These are phyloP conservation scores for Madurella mycetomatis DNA, from an alignment of 2,329 filamentous ascomycete genomes.

Conservation along the genomic window DNA sequence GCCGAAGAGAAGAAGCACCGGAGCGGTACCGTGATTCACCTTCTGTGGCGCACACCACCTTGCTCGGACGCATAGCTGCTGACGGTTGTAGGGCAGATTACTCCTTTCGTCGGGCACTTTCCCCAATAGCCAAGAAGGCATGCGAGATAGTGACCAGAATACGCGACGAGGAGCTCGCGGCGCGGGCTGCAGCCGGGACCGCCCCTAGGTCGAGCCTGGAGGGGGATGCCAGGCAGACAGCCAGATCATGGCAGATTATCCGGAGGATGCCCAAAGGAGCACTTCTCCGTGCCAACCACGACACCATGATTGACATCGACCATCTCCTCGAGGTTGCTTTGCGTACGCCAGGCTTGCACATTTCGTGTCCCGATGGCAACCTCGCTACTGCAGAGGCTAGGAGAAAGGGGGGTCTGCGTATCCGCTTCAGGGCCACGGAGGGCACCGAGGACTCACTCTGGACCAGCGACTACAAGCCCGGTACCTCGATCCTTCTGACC, in stretches of 20 bases:
- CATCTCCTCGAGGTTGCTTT: conserved; percentile 72
- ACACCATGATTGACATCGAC: conserved; percentile 86
- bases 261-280: conserved; percentile 84
- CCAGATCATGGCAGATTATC: conserved; percentile 80
- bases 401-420: conserved; percentile 41
- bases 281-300: conserved; percentile 80
- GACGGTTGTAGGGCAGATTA: conserved; percentile 47
- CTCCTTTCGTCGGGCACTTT: conserved; percentile 68
- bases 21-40: conserved; percentile 54
- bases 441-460: conserved; percentile 54
- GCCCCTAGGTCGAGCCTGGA: neutral
- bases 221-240: conserved; percentile 62
- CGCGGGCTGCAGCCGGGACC: conserved; percentile 55
- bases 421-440: conserved; percentile 55
- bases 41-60: conserved; percentile 24
- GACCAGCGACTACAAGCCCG: conserved; percentile 57
- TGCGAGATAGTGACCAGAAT: conserved; percentile 77
- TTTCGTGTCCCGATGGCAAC: conserved; percentile 53
- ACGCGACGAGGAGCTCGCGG: conserved; percentile 68
- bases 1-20: conserved; percentile 75
- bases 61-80: conserved; percentile 26
- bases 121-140: conserved; percentile 72
- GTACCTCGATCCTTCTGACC: conserved; percentile 53
- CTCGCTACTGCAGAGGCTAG: conserved; percentile 52
- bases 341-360: conserved; percentile 67